These are phyloP conservation scores for Backusella mclennaniae DNA, from an alignment of 192 early-diverging fungal species.

Conservation along the genomic window DNA sequence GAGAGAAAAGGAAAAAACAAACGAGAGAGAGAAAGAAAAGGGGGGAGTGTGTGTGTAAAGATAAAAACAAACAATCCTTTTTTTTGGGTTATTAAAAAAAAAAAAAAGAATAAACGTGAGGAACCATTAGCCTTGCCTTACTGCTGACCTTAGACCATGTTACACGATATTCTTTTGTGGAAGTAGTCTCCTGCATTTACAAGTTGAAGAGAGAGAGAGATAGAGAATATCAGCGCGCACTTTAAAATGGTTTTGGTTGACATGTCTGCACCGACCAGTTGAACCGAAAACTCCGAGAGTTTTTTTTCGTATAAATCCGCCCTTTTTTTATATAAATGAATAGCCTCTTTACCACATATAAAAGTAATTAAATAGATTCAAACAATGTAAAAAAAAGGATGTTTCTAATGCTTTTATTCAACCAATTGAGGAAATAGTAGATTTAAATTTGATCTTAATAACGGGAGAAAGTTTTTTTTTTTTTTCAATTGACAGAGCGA, in stretches of 20 bases:
- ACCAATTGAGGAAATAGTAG: too few relatives aligned
- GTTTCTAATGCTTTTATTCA: too few relatives aligned
- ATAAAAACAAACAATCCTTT: constrained; percentile 5
- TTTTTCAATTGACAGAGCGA: too few relatives aligned
- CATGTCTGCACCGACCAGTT: not conserved
- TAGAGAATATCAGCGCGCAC: not conserved
- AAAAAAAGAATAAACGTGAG: not conserved
- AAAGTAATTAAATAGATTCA: too few relatives aligned
- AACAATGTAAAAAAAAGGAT: too few relatives aligned
- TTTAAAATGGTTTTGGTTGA: not conserved
- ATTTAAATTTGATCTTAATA: too few relatives aligned
- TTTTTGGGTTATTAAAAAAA: not conserved
- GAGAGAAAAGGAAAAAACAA: not conserved
- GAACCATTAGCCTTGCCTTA: not conserved
- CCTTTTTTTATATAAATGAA: not conserved
- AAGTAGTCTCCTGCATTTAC: not conserved
- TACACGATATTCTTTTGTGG: not conserved
- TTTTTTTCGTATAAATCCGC: not conserved
- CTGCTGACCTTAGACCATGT: not conserved
- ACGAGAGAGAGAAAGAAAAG: not conserved
- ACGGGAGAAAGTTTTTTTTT: too few relatives aligned
- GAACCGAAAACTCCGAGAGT: constrained; percentile 1
- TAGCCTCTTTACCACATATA: too few relatives aligned
- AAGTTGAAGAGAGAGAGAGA: not conserved
- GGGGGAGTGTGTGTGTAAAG: not conserved